Evolutionary conservation across 495 filamentous ascomycete species (phyloP), one percentile per base, ranked within the genome.

Genomic region (Xylaria sp.): DNA sequence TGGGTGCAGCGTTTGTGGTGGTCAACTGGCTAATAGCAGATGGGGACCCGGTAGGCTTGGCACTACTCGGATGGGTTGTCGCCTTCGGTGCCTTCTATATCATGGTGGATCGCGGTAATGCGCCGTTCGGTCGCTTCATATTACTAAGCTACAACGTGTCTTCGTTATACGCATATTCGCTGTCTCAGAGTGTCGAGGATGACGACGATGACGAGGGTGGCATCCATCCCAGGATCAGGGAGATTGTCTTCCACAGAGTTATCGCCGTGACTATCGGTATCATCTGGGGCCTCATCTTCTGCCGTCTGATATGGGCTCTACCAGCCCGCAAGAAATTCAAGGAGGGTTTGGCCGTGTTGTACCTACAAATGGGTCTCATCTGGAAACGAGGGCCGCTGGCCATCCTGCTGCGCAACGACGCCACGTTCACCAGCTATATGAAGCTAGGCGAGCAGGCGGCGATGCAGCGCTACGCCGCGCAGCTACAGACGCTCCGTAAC

Each of bases 91-190:
- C 91, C 55, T 94, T 95, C 73, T 97, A 94, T 80, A 89, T 98
- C 69, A 97, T 97, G 68, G 80, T 98, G 35, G 94, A 88, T 41
- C 88, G 88, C 78, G 91, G 91, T 48, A 93, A 96, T 80, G 94
- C 93, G 3, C 93, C 96, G 0, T 91, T 98, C 83, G 96, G 95
- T 31, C 89, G 96, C 55, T 98, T 97, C 77, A 93, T 93, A 70
- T 87, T 97, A 80, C 88, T 99, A 52, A 97, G 95, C 8, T 99
- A 98, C 84, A 99, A 99, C 77, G 88, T 99, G n/a, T 95, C 93
- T 7, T 93, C 93, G 17, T 87, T 99, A 44, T 99, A 98, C 78
- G 93, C 94, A 3, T 99, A 98, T 81, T 94, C 92, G 26, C 86
- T 98, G 7, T 90, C 92, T 0, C 90, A 93, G 69, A 86, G 86